Evolutionary conservation across 495 filamentous ascomycete species (phyloP).

Genomic region (Lasiosphaeriaceae sp.): DNA sequence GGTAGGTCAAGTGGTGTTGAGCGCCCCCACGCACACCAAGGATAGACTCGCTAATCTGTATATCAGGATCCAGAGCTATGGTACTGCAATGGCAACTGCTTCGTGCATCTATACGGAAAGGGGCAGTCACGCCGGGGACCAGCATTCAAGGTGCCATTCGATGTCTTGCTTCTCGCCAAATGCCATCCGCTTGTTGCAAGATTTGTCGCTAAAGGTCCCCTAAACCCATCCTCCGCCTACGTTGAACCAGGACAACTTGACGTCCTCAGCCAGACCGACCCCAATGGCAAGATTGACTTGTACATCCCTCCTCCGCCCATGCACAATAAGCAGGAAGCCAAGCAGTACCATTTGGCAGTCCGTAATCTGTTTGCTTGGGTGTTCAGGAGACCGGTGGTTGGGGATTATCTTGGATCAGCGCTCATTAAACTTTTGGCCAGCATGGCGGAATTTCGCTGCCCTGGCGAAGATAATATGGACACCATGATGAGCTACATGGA

Average conservation of each 20-base stretch:
- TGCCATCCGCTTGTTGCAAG: conserved; percentile 52
- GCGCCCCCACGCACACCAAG: not conserved
- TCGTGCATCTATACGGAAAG: conserved; percentile 56
- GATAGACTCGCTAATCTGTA: not conserved
- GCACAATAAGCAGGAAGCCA: conserved; percentile 44
- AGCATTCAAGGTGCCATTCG: conserved; percentile 55
- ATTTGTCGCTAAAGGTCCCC: conserved; percentile 34
- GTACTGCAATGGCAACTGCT: conserved; percentile 58
- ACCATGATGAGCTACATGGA: conserved; percentile 56
- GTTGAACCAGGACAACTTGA: conserved; percentile 13
- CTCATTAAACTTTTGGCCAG: conserved; percentile 55
- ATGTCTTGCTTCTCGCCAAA: conserved; percentile 42
- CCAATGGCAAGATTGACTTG: conserved; percentile 45
- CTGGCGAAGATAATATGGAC: conserved; percentile 42
- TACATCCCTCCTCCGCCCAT: conserved; percentile 58
- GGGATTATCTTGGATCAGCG: conserved; percentile 51
- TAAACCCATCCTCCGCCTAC: conserved; percentile 13
- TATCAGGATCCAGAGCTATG: conserved; percentile 60
- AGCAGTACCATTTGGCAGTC: conserved; percentile 56
- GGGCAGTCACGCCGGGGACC: conserved; percentile 59
- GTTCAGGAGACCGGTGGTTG: conserved; percentile 57
- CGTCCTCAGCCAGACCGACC: conserved; percentile 9
- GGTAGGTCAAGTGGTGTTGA: conserved; percentile 31
- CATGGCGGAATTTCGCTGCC: conserved; percentile 52
- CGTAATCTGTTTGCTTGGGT: conserved; percentile 69